A percentile compares a stretch with the other conserved stretches of the same genome.
Conservation (phyloP, 2,329 filamentous ascomycete genomes). For the Stemphylium vesicarium region DNA sequence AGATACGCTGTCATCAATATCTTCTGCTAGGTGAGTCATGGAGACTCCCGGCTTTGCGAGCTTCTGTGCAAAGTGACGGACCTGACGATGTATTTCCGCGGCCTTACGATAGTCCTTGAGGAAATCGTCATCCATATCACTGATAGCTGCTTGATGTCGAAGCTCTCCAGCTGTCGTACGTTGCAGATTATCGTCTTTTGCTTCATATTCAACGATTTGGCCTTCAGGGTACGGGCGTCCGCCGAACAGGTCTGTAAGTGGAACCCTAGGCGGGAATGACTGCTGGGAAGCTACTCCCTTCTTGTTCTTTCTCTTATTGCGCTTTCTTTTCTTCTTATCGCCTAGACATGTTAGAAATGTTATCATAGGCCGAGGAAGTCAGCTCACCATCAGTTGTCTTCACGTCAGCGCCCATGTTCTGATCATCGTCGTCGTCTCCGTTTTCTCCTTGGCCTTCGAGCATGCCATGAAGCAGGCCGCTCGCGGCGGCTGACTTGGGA, state of each 20-base stretch:
- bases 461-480: conserved; percentile 41
- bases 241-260: conserved; percentile 73
- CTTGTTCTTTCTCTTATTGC: conserved; percentile 76
- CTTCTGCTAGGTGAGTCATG: conserved; percentile 78
- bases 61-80: conserved; percentile 79
- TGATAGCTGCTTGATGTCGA: conserved; percentile 66
- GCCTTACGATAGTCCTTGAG: conserved; percentile 80
- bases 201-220: conserved; percentile 72
- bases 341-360: conserved; percentile 28
- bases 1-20: conserved; percentile 82
- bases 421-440: conserved; percentile 54
- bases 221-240: conserved; percentile 74
- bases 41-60: conserved; percentile 79
- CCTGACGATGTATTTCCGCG: conserved; percentile 86
- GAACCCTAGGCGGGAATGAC: conserved; percentile 74
- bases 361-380: not conserved
- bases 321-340: conserved; percentile 75
- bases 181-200: conserved; percentile 71
- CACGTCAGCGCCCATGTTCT: conserved; percentile 45
- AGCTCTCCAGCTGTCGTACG: conserved; percentile 84
- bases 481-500: conserved; percentile 44
- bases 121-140: conserved; percentile 78
- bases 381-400: conserved; percentile 29
- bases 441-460: conserved; percentile 56
- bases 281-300: conserved; percentile 64